phyloP scores from a whole-genome alignment of 2,329 filamentous ascomycete species.

The Chrysoporthe austroafricana region DNA sequence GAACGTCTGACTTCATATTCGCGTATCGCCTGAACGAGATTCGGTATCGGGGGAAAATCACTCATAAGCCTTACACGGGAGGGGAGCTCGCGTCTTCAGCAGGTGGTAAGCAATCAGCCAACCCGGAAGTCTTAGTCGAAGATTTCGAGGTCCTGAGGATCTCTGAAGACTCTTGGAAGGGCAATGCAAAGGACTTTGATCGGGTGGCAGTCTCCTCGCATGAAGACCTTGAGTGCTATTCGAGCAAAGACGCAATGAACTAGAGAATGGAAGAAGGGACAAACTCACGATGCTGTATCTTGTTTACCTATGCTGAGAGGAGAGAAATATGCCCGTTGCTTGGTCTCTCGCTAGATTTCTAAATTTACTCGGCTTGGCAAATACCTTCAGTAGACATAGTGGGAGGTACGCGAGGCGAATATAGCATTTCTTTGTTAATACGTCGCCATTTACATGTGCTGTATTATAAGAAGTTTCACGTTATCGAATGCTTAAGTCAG shows the following conservation, averaged over 20 bases:
- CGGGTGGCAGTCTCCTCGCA: not conserved
- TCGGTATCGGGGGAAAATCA: not conserved
- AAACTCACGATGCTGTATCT: no score
- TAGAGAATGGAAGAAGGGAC: not conserved
- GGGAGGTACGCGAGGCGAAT: no score
- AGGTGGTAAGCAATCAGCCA: not conserved
- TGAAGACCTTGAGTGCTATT: conserved; percentile 1
- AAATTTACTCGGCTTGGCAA: no score
- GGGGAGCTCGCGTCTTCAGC: not conserved
- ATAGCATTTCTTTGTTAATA: no score
- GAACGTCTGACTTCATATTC: not conserved
- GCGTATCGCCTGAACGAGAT: conserved; percentile 1
- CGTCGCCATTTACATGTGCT: no score
- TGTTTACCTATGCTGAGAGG: not conserved
- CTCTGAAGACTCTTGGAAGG: not conserved
- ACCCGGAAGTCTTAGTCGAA: not conserved
- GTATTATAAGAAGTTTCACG: no score
- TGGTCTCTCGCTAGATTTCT: no score
- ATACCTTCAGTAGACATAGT: no score
- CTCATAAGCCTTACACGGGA: not conserved
- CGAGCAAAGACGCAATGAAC: not conserved
- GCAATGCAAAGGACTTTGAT: not conserved
- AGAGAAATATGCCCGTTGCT: not conserved
- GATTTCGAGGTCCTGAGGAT: not conserved
- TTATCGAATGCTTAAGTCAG: no score